Base-by-base conservation (phyloP, 1,284 basidiomycete genomes). In the Marasmius tenuissimus region DNA sequence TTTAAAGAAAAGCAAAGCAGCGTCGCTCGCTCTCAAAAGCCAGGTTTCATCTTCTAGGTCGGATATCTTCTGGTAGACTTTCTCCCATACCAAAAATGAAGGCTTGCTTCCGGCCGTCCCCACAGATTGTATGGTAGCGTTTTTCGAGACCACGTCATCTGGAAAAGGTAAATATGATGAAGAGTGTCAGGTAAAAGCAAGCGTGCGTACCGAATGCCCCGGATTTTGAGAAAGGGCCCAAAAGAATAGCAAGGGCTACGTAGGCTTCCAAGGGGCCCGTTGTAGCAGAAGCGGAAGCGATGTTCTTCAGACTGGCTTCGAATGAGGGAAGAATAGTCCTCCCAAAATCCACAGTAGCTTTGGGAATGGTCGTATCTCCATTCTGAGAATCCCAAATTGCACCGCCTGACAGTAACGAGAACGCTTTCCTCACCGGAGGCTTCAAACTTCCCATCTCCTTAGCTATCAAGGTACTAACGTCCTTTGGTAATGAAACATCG, bases 61-160 rank as follows among this genome's bases (percentile, higher is more conserved):
- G 5, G 77, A 76, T 5, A 91, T 69, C 72, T 93, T 94, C 60
- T 88, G 84, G 70, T 94, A 95, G 0, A 93, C 86, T 73, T 92
- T 95, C 61, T 96, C 94, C 85, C 87, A 93, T 20, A 96, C 70
- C 45, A 97, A 72, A 76, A 97, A 97, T 1, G 91, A 90, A 0
- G 94, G 92, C 71, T 94, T 97, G 6, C 81, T 72, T 1, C 80
- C 72, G 1, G 77, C 78, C 8, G 80, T 69, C 7, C 73, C 69
- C 10, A 89, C 72, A 0, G 78, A 74, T 50, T 83, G 79, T 10
- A 85, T 66, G 0, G 73, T 75, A 18, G 80, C 54, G 69, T 85
- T 80, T 61, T 67, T 72, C 27, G 76, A 71, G 20, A 78, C 69
- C 11, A 71, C 42, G 37, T 69, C 69, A 45, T 66, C 75, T 75